Base-by-base conservation (phyloP, 2,329 filamentous ascomycete species). In the Ustulina deusta region DNA sequence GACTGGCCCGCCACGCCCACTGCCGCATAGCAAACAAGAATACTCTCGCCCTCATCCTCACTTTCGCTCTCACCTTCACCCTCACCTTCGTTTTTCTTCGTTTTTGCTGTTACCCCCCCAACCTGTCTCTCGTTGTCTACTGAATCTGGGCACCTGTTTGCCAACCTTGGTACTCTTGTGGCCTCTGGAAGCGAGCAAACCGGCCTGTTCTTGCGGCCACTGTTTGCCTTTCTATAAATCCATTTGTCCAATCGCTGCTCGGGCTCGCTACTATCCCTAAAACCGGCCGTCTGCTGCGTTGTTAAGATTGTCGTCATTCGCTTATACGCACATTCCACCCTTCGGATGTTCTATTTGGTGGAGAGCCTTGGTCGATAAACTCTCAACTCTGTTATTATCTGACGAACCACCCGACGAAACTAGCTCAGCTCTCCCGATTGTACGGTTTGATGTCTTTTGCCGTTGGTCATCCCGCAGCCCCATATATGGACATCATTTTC, bases 181-280 rank as follows among this genome's bases (percentile, higher is more conserved):
- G 36, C 40, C 54, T 63, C 11, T 22, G 17, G 36, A 25, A 57
- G 27, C 46, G 49, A 56, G 54, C 62, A 42, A 64, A 52, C 38
- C 17, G 68, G 62, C 63, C 66, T 61, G 15, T 58, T 67, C 27
- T 61, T 46, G 68, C 40, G 51, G 63, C 66, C 61, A 46, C 42
- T 42, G 17, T 67, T 61, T 44, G 38, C 36, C 48, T 34, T 40
- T 49, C 48, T 64, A 17, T 48, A 11, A 15, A 15, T 22, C 32
- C 20, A 38, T 25, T 34, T 9, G 60, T 63, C 65, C 68, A 64
- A 67, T 74, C 68, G 57, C 59, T 72, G 20, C 52, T 63, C 59
- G 70, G 70, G 58, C 69, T 44, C 63, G 63, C 65, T 66, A 64
- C 69, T 68, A 44, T 67, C 69, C 61, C 64, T 71, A 65, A 61